Evolutionary conservation across 2,329 filamentous ascomycete genomes (phyloP).

Genomic region (Leptographium procerum): DNA sequence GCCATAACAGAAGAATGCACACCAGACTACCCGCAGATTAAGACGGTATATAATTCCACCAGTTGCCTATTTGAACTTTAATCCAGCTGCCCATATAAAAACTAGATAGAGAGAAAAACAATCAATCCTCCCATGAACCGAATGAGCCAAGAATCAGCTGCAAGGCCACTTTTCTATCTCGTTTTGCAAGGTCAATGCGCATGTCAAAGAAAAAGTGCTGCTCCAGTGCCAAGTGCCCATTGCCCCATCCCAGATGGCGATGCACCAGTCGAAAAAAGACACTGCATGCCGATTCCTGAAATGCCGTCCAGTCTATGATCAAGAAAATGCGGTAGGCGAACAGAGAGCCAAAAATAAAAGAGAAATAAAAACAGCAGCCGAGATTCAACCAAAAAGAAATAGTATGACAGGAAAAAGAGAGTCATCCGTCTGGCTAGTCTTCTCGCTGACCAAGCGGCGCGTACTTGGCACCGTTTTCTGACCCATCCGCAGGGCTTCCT

Average conservation of each 20-base stretch:
- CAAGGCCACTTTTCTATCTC: not conserved
- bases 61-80: not conserved
- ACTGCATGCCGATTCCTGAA: not conserved
- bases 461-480: conserved; percentile 24
- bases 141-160: not conserved
- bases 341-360: not conserved
- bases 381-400: not conserved
- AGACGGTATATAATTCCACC: not conserved
- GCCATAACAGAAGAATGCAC: too few relatives aligned
- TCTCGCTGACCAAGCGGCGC: conserved; percentile 29
- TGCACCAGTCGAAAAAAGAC: not conserved
- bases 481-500: conserved; percentile 19
- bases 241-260: not conserved
- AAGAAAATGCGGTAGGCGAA: not conserved
- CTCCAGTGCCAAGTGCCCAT: not conserved
- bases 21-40: not conserved
- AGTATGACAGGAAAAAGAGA: not conserved
- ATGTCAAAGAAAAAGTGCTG: not conserved
- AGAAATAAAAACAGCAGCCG: too few relatives aligned
- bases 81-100: not conserved
- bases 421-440: conserved; percentile 16
- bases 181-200: not conserved
- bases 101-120: not conserved
- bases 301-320: not conserved
- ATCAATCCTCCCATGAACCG: not conserved